phyloP scores from a whole-genome alignment of 2,329 filamentous ascomycete genomes.

The Penicillium capsulatum region DNA sequence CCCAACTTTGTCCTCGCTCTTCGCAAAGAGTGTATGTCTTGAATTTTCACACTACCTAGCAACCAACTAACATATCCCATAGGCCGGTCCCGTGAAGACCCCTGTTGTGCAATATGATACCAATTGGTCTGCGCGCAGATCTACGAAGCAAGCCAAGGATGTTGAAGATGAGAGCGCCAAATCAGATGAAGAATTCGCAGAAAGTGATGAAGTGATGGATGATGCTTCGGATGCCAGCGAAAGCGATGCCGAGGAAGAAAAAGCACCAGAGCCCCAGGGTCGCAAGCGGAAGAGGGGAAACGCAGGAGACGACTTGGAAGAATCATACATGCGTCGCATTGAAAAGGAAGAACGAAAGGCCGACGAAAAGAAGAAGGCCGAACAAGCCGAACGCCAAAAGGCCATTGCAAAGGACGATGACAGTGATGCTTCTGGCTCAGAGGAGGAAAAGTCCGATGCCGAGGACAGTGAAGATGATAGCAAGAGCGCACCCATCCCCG shows the following conservation, averaged over 20 bases:
- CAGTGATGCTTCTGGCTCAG: slow-evolving; percentile 25
- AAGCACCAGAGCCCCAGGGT: slow-evolving; percentile 21
- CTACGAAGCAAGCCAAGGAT: slow-evolving; percentile 14
- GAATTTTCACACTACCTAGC: not conserved
- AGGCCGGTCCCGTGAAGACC: slow-evolving; percentile 42
- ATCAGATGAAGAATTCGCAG: slow-evolving; percentile 24
- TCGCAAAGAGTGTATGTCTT: slow-evolving; percentile 65
- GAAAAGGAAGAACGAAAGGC: slow-evolving; percentile 42
- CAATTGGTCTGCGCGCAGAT: slow-evolving; percentile 4
- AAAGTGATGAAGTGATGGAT: slow-evolving; percentile 39
- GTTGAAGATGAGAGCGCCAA: slow-evolving; percentile 24
- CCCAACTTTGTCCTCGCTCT: slow-evolving; percentile 65
- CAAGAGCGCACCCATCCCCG: slow-evolving; percentile 25
- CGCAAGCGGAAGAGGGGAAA: slow-evolving; percentile 55
- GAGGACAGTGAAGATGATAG: slow-evolving; percentile 35
- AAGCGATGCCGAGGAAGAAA: slow-evolving; percentile 47
- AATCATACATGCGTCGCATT: slow-evolving; percentile 43
- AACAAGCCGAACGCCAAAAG: slow-evolving; percentile 39
- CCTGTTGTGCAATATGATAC: slow-evolving; percentile 24
- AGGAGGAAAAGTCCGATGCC: slow-evolving; percentile 16
- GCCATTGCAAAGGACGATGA: slow-evolving; percentile 30
- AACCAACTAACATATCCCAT: slow-evolving; percentile 3
- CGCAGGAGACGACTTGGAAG: slow-evolving; percentile 45
- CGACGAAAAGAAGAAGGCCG: slow-evolving; percentile 31
- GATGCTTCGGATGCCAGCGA: slow-evolving; percentile 46